Percentiles rank a stretch among this genome's conserved stretches.
Conservation (phyloP, 2,329 filamentous ascomycete species). For the Phialocephala sp. region DNA sequence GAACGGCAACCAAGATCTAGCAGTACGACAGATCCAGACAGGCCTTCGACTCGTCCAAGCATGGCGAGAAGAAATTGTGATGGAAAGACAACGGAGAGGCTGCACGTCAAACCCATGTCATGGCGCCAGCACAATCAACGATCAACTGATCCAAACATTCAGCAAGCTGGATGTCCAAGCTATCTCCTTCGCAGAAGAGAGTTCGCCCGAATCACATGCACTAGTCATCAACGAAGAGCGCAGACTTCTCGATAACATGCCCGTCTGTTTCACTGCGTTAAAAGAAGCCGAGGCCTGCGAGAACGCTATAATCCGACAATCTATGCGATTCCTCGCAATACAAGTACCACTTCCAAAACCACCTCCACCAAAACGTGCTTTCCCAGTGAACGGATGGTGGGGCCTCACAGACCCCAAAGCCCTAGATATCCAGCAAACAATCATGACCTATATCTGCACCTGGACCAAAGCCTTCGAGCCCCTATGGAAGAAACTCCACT, state of each 20-base stretch:
- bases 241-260: slow-evolving; percentile 24
- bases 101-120: slow-evolving; percentile 3
- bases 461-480: slow-evolving; percentile 21
- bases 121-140: slow-evolving; percentile 8
- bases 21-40: slow-evolving; percentile 30
- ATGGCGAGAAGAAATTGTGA: slow-evolving; percentile 22
- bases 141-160: slow-evolving; percentile 26
- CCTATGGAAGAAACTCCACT: slow-evolving; percentile 13
- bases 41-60: slow-evolving; percentile 39
- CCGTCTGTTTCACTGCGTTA: slow-evolving; percentile 18
- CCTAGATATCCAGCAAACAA: slow-evolving; percentile 21
- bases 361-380: slow-evolving; percentile 9
- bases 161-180: slow-evolving; percentile 27
- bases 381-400: slow-evolving; percentile 29
- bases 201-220: slow-evolving; percentile 8
- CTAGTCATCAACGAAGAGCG: slow-evolving; percentile 14
- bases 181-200: slow-evolving; percentile 21
- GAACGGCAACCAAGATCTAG: slow-evolving; percentile 44
- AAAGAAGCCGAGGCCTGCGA: slow-evolving; percentile 24
- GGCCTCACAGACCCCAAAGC: slow-evolving; percentile 19
- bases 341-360: slow-evolving; percentile 14
- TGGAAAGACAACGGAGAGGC: background rate
- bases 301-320: slow-evolving; percentile 21
- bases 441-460: slow-evolving; percentile 13
- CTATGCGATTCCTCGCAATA: slow-evolving; percentile 23